Percentiles rank a stretch among this genome's conserved stretches.
Conservation (phyloP, 2,329 filamentous ascomycete genomes). For the Fusarium transvaalense region DNA sequence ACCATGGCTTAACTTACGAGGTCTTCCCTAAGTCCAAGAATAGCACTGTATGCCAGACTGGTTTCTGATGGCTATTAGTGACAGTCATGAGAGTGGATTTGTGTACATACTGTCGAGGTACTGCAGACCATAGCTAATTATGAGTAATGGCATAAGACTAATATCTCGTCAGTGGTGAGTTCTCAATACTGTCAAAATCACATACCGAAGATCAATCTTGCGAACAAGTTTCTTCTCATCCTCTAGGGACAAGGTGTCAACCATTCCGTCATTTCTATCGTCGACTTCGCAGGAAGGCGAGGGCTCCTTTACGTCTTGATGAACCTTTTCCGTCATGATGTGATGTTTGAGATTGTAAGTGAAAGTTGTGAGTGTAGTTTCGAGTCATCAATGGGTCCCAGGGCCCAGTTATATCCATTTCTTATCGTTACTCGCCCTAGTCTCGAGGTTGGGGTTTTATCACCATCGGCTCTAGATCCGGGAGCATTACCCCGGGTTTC, state of each 20-base stretch:
- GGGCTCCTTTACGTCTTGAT: conserved; percentile 11
- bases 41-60: conserved; percentile 21
- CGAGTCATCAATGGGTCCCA: neutral
- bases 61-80: conserved; percentile 8
- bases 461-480: conserved; percentile 7
- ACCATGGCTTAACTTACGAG: neutral
- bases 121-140: conserved; percentile 16
- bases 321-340: neutral
- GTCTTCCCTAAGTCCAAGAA: conserved; percentile 11
- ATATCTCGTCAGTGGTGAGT: neutral
- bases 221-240: conserved; percentile 18
- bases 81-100: rapidly evolving
- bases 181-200: rapidly evolving
- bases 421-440: conserved; percentile 16
- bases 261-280: neutral
- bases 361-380: neutral
- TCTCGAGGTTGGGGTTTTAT: neutral
- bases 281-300: neutral
- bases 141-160: conserved; percentile 23
- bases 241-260: conserved; percentile 8
- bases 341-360: neutral
- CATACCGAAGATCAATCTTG: conserved; percentile 23
- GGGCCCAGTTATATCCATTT: conserved; percentile 18
- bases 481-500: conserved; percentile 21
- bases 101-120: conserved; percentile 11